Base-by-base conservation (phyloP, 1,284 basidiomycete genomes). In the Calocybe gambosa region DNA sequence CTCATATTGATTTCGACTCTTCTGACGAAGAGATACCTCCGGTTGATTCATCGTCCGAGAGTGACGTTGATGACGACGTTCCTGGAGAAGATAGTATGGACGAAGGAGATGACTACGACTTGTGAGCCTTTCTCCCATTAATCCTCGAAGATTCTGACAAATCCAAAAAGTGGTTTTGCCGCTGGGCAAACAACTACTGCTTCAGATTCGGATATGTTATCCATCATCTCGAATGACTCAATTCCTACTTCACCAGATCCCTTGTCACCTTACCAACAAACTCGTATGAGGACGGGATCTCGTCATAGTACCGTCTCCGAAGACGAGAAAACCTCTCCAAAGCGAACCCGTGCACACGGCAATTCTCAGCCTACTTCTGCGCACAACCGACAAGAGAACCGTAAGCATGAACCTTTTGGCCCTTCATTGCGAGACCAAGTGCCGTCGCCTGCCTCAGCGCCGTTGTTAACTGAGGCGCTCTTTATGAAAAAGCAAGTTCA, bases 271-370 rank as follows among this genome's bases (percentile, higher is more conserved):
- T 62, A 67, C 21, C 65, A 62, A 41, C 65, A 64, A 31, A 23
- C 19, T 21, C 74, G 73, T 19, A 60, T 64, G 25, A 73, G 76
- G 5, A 65, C 75, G 1, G 37, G 49, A 0, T 52, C 51, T 5
- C 77, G 80, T 5, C 71, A 87, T 13, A 87, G 84, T 53, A 83
- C 86, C 13, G 85, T 87, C 18, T 71, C 74, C 10, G 84, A 86
- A 61, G 70, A 63, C 21, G 66, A 57, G 53, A 48, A 53, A 45
- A 44, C 50, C 0, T 47, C 55, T 41, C 34, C 50, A 48, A 21
- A 49, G 19, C 49, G 39, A 13, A 9, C 46, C 43, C 54, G 46
- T 16, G 21, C 40, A 34, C 45, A 37, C 41, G 49, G 50, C 16
- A 58, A 62, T 35, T 65, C 65, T 33, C 63, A 65, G 42, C 64